A percentile compares a stretch with the other conserved stretches of the same genome.
Evolutionary conservation across 139 green algal species (phyloP).

Genomic region (Volvox africanus): DNA sequence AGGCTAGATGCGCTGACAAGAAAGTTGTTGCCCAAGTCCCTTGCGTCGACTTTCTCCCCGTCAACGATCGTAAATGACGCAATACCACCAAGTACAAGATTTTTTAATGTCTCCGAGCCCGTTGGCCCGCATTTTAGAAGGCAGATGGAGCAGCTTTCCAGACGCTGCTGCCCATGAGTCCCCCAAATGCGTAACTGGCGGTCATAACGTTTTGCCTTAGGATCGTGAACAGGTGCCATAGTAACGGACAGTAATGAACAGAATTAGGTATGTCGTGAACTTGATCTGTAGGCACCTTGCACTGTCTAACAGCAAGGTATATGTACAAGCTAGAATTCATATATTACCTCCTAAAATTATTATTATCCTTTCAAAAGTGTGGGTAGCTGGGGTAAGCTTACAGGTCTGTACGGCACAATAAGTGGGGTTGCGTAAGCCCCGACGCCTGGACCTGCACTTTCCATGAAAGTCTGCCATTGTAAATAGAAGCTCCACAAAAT

Average conservation of each 20-base stretch:
- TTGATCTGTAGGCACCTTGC: too few species aligned
- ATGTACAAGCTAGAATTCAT: too few species aligned
- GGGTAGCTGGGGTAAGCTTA: too few species aligned
- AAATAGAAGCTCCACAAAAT: too few species aligned
- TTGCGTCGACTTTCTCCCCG: constrained; percentile 71
- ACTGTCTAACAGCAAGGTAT: too few species aligned
- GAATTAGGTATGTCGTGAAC: too few species aligned
- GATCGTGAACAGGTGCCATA: constrained; percentile 14
- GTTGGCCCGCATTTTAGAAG: constrained; percentile 82
- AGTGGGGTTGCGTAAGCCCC: too few species aligned
- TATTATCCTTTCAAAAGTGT: too few species aligned
- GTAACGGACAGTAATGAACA: not conserved
- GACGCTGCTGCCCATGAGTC: constrained; percentile 80
- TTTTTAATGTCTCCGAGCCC: constrained; percentile 95
- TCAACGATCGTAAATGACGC: constrained; percentile 96
- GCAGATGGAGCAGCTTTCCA: constrained; percentile 69
- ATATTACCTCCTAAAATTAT: too few species aligned
- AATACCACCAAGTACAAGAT: constrained; percentile 97
- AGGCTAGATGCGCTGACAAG: constrained; percentile 77
- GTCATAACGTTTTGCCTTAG: constrained; percentile 84
- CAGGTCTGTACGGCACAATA: too few species aligned
- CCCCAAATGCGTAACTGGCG: constrained; percentile 93
- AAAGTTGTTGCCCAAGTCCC: constrained; percentile 97
- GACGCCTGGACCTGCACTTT: too few species aligned
- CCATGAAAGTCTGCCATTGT: too few species aligned